Evolutionary conservation across 2,329 filamentous ascomycete species (phyloP), one percentile per base, ranked within the genome.

Genomic region (Pseudocercospora crystallina): DNA sequence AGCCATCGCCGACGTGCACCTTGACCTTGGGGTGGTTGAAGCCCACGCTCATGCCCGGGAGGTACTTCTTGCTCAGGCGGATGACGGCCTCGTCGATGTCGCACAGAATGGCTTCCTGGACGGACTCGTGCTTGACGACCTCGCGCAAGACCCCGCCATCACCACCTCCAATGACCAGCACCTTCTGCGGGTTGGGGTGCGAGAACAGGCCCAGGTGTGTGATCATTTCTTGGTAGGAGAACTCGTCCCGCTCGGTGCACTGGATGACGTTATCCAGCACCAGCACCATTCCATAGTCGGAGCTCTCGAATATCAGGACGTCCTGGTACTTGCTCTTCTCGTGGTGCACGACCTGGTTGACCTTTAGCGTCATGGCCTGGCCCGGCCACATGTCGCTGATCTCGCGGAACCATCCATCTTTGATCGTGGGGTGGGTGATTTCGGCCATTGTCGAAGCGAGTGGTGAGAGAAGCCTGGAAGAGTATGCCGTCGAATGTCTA

Each of bases 371-470:
- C 92, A 97, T 97, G 72, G 94, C 94, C 80, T 97, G 94, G 73
- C 94, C 90, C 58, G 94, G 92, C 94, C 94, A 99, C 92, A 99
- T 97, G 71, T 94, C 80, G 65, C 89, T 95, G 77, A 96, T 91
- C 80, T 99, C 94, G 75, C 90, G 89, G 87, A 99, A 99, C 94
- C 94, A 99, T 79, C 92, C 94, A 96, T 97, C 94, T 76, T 88
- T 81, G 79, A 89, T 89, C 69, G 86, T 89, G 71, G 84, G 82
- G 80, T 89, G 86, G 62, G 79, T 80, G 73, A 88, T 82, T 69
- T 88, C 81, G 73, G 77, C 75, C 85, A 89, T 89, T 66, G 52
- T 59, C 7, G 20, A 26, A 3, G 20, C 20, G 20, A 26, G 20
- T 26, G 20, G 20, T 26, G 20, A 26, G 20, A 26, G 20, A 7